These are phyloP conservation scores for Lycium barbarum DNA, from an alignment of 257 asterid species.

Conservation along the genomic window DNA sequence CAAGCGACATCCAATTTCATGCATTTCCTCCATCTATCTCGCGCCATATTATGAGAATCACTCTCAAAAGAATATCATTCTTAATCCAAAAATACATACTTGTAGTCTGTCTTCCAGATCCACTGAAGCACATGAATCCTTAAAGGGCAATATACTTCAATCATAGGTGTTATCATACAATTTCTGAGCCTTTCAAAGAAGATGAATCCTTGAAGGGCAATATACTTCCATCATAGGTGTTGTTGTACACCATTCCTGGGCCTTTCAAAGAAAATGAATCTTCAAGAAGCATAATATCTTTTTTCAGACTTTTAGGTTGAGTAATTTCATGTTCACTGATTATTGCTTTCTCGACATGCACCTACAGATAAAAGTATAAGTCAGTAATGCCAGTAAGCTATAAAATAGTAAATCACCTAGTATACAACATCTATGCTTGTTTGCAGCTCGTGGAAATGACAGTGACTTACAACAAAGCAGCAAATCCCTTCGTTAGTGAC, in stretches of 20 bases:
- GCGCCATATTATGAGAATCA: no score
- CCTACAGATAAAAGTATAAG: conserved; percentile 39
- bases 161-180: no score
- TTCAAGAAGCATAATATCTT: conserved; percentile 12
- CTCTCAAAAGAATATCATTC: no score
- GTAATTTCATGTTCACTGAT: conserved; percentile 20
- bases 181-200: no score
- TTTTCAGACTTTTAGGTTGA: conserved; percentile 26
- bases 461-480: no score
- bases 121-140: conserved; percentile 26
- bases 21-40: no score
- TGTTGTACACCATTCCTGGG: conserved; percentile 33
- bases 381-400: not conserved
- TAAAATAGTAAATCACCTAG: conserved; percentile 2
- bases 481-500: conserved; percentile 51
- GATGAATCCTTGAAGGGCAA: conserved; percentile 9
- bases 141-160: no score
- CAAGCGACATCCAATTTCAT: no score
- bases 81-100: not conserved
- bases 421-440: conserved; percentile 68
- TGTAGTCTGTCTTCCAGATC: conserved; percentile 7
- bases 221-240: conserved; percentile 14
- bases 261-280: conserved; percentile 30
- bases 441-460: no score
- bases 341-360: conserved; percentile 42